Conservation (phyloP, 148 eudicot species). For the Vaccinium corymbosum region DNA sequence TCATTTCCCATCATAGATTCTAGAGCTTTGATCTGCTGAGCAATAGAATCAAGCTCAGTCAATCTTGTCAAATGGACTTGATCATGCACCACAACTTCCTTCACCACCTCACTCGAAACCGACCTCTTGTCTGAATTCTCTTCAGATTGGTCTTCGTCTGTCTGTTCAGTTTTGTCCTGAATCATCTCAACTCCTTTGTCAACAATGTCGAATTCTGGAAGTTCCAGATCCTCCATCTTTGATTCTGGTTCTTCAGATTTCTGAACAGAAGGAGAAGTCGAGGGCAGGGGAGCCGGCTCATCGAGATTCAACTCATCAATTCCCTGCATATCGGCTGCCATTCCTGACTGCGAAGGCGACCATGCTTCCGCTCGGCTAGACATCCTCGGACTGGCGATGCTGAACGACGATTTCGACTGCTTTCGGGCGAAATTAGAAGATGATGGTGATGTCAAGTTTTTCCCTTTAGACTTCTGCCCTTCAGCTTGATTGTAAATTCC, state of each 20-base stretch:
- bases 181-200: constrained; percentile 88
- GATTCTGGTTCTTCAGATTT: constrained; percentile 40
- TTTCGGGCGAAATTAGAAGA: constrained; percentile 52
- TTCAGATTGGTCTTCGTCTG: constrained; percentile 44
- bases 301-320: constrained; percentile 90
- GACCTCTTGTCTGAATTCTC: constrained; percentile 49
- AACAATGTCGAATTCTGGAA: constrained; percentile 78
- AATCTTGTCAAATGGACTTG: constrained; percentile 51
- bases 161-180: constrained; percentile 26
- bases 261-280: constrained; percentile 30
- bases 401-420: constrained; percentile 81
- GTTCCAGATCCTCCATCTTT: constrained; percentile 53
- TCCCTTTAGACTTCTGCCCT: constrained; percentile 36
- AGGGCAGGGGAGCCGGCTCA: constrained; percentile 49
- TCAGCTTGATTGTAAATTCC: constrained; percentile 57
- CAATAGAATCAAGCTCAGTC: constrained; percentile 83
- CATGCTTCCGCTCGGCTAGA: constrained; percentile 49
- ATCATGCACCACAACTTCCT: constrained; percentile 73
- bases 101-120: constrained; percentile 74
- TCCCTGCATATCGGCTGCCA: constrained; percentile 46
- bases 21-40: constrained; percentile 90
- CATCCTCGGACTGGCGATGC: constrained; percentile 85
- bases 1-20: constrained; percentile 78
- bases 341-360: constrained; percentile 66
- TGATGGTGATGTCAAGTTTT: constrained; percentile 10